Evolutionary conservation across 768 basidiomycete species (phyloP), one percentile per base, ranked within the genome.

Genomic region (Aureoboletus auriporus): DNA sequence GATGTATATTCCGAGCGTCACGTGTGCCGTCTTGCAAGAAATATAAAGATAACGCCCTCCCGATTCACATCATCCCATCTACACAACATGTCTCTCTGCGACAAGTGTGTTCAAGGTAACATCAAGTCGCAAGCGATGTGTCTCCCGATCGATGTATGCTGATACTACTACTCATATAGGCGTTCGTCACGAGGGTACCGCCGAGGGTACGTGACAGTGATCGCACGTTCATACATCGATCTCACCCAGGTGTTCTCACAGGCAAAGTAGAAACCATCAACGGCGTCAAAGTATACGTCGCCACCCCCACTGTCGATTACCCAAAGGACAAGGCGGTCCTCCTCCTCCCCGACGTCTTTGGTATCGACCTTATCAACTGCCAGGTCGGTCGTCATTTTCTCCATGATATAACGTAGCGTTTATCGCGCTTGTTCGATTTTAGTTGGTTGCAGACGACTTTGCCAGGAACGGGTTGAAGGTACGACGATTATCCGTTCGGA

Each of bases 271-370:
- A 78, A 52, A 52, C 58, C 23, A 71, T 83, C 48, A 70, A 63
- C 23, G 80, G 78, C 3, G 70, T 82, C 39, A 59, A 67, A 8
- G 69, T 66, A 52, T 84, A 85, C 51, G 69, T 82, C 43, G 75
- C 77, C 1, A 79, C 75, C 1, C 83, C 83, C 11, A 61, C 69
- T 1, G 54, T 56, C 3, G 74, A 75, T 34, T 81, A 78, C 50
- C 64, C 74, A 45, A 77, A 79, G 63, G 71, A 76, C 54, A 83
- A 82, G 60, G 78, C 73, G 26, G 45, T 84, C 41, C 71, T 85
- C 26, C 78, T 70, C 68, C 60, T 84, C 23, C 47, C 77, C 4
- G 83, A 82, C 52, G 66, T 73, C 39, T 80, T 78, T 49, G 82
- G 81, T 8, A 57, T 73, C 23, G 66, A 74, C 20, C 63, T 80